phyloP scores from a whole-genome alignment of 768 basidiomycete species.

The Flagelloscypha sp. region DNA sequence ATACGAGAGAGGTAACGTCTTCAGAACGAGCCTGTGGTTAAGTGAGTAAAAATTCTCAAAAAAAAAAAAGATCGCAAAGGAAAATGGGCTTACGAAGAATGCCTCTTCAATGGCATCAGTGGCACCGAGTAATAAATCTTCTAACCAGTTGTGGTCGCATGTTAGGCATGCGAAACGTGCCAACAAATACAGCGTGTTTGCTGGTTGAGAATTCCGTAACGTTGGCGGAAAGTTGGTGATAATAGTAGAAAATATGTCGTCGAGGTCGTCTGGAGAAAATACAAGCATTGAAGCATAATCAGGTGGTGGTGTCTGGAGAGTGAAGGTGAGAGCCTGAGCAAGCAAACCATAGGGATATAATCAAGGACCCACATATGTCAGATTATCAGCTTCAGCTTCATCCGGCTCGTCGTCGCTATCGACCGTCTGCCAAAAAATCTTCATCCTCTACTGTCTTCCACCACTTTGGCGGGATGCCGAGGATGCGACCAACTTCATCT shows the following conservation, averaged over 20 bases:
- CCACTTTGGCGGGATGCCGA: slow-evolving; percentile 54
- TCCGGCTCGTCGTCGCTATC: slow-evolving; percentile 46
- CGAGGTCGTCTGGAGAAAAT: slow-evolving; percentile 74
- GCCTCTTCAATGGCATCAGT: slow-evolving; percentile 89
- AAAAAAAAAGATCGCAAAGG: slow-evolving; percentile 3
- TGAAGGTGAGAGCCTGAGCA: slow-evolving; percentile 6
- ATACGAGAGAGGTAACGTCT: slow-evolving; percentile 78
- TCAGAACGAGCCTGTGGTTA: slow-evolving; percentile 63
- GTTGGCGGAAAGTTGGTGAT: slow-evolving; percentile 69
- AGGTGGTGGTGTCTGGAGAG: slow-evolving; percentile 54
- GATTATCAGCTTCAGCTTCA: slow-evolving; percentile 39
- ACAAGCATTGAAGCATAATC: slow-evolving; percentile 89
- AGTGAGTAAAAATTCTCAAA: slow-evolving; percentile 5
- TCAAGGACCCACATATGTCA: slow-evolving; percentile 32
- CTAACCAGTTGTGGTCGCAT: slow-evolving; percentile 89
- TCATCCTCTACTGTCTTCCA: slow-evolving; percentile 50
- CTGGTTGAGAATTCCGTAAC: slow-evolving; percentile 74
- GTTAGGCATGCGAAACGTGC: slow-evolving; percentile 87
- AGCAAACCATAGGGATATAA: slow-evolving; percentile 1
- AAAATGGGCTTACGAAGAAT: slow-evolving; percentile 65
- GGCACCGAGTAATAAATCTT: slow-evolving; percentile 85
- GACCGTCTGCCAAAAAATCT: slow-evolving; percentile 32
- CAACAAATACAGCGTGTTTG: slow-evolving; percentile 84
- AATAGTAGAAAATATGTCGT: slow-evolving; percentile 72
- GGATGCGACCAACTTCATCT: slow-evolving; percentile 46